These are phyloP conservation scores for Sugiyamaella xylanicola DNA, from an alignment of 1,139 yeast species.

Conservation along the genomic window DNA sequence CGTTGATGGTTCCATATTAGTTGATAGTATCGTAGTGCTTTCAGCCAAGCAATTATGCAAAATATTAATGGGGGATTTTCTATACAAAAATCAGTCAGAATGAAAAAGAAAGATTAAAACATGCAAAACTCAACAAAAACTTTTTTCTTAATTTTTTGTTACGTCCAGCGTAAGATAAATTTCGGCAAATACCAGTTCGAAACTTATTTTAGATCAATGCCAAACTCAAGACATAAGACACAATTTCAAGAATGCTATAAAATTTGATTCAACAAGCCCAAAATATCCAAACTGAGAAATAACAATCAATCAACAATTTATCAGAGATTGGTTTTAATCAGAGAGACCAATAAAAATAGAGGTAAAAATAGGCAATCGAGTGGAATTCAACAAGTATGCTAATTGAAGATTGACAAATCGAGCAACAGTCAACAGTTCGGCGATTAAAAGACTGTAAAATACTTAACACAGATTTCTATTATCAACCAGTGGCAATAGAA, in stretches of 20 bases:
- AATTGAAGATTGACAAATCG: neutral
- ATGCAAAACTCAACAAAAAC: neutral
- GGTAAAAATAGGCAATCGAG: no score
- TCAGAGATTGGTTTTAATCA: no score
- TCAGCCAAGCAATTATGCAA: neutral
- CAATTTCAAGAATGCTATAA: neutral
- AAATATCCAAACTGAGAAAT: no score
- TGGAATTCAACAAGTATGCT: neutral
- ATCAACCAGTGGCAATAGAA: slow-evolving; percentile 1
- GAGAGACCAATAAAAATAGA: no score
- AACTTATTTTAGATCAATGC: neutral
- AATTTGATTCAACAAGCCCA: neutral
- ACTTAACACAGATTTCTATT: neutral
- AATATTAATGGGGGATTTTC: neutral
- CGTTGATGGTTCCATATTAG: slow-evolving; percentile 2
- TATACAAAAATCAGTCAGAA: neutral
- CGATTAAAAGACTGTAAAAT: neutral
- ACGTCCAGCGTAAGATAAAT: slow-evolving; percentile 6
- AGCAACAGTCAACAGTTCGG: neutral
- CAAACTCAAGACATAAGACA: neutral
- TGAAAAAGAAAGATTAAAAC: neutral
- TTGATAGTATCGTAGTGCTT: no score
- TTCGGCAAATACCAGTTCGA: neutral
- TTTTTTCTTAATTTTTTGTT: neutral
- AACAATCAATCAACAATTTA: no score